Evolutionary conservation across 805 yeast species (phyloP), one percentile per base, ranked within the genome.

Genomic region (Teunomyces atbi): DNA sequence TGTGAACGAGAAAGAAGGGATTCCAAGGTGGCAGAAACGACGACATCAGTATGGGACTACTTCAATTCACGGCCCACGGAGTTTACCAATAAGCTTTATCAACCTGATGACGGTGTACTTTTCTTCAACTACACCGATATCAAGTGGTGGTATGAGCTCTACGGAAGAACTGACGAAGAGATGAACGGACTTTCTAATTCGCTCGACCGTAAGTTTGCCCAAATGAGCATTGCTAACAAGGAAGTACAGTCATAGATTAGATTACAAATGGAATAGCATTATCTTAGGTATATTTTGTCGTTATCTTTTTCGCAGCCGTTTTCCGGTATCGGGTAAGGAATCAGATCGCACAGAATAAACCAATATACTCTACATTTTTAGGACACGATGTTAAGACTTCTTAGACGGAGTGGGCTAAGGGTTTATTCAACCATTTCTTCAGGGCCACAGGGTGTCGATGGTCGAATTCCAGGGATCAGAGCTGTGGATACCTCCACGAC

Each of bases 41-140:
- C 97, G 0, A 74, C 87, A 28, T 82, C 92, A 11, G 96, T 86
- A 1, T 91, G 98, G 98, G 96, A 91, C 64, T 91, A 94, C 61
- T 92, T 94, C 69, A 73, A 82, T 45, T 86, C 96, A 5, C 71
- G 97, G 19, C 73, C 74, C 15, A 62, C 62, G 8, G 96, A 91
- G 60, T 92, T 91, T 58, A 65, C 76, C 1, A 86, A 86, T 60
- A 63, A 65, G 15, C 58, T 55, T 2, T 89, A 77, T 57, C 55
- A 56, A 5, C 51, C 50, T 7, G 38, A 42, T 3, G 50, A 47
- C 2, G 72, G 70, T 29, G 78, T 73, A 41, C 61, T 88, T 1
- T 78, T 80, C 41, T 89, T 92, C 26, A 79, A 82, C 61, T 75
- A 71, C 49, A 74, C 73, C 16, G 78, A 79, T 40, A 76, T 84